Percentiles rank a stretch among this genome's conserved stretches.
Evolutionary conservation across 192 early-diverging fungal genomes (phyloP).

Genomic region (Gryganskiella cystojenkinii): DNA sequence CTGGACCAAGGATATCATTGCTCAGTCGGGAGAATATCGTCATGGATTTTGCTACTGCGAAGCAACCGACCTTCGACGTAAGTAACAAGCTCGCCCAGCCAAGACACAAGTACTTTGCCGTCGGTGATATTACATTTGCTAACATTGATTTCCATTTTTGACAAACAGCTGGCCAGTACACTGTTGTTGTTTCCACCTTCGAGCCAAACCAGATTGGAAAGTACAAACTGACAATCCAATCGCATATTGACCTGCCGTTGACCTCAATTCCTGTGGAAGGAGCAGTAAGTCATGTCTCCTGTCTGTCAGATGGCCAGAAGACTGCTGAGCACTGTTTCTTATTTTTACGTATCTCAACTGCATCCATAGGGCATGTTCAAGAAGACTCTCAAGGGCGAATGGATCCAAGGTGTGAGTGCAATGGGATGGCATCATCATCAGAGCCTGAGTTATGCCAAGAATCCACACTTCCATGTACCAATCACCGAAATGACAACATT

Average conservation of each 20-base stretch:
- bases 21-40: slow-evolving; percentile 79
- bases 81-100: background rate
- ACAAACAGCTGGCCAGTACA: slow-evolving; percentile 79
- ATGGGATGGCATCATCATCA: slow-evolving; percentile 68
- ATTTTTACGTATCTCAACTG: background rate
- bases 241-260: slow-evolving; percentile 60
- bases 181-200: slow-evolving; percentile 82
- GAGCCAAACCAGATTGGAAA: slow-evolving; percentile 74
- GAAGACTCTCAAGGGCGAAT: slow-evolving; percentile 64
- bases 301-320: background rate
- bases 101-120: too few species aligned
- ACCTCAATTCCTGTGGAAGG: slow-evolving; percentile 78
- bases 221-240: slow-evolving; percentile 73
- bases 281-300: slow-evolving; percentile 60
- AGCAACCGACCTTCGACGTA: slow-evolving; percentile 68
- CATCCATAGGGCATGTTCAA: slow-evolving; percentile 68
- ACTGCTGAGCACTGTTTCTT: background rate
- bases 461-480: slow-evolving; percentile 76
- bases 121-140: background rate
- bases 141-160: background rate
- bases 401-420: slow-evolving; percentile 66
- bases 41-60: slow-evolving; percentile 80
- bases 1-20: slow-evolving; percentile 69
- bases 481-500: slow-evolving; percentile 66
- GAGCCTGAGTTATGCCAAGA: slow-evolving; percentile 60